Percentiles rank a stretch among this genome's conserved stretches.
Conservation (phyloP, 179 eudicot species). For the Spinacia oleracea region DNA sequence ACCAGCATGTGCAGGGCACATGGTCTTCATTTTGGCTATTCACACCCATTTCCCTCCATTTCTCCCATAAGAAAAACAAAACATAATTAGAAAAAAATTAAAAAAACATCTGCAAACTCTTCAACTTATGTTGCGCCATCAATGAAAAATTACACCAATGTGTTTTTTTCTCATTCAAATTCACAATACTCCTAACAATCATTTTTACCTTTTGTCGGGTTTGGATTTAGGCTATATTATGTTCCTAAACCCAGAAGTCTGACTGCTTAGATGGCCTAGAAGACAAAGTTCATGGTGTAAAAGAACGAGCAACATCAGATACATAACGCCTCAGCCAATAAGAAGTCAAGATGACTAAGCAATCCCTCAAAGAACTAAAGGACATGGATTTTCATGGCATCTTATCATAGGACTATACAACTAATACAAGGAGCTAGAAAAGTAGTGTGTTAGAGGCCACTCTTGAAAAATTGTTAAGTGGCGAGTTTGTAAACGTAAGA, state of each 20-base stretch:
- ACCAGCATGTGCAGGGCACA: no score
- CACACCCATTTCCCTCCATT: no score
- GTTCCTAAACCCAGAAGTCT: slow-evolving; percentile 14
- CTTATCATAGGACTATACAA: slow-evolving; percentile 26
- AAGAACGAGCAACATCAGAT: not conserved
- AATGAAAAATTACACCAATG: no score
- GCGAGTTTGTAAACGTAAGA: slow-evolving; percentile 18
- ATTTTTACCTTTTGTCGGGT: not conserved
- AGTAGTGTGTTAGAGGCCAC: slow-evolving; percentile 32
- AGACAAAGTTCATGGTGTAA: slow-evolving; percentile 3
- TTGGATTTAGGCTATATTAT: not conserved
- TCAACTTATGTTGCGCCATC: no score
- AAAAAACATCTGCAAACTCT: no score
- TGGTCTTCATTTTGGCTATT: no score
- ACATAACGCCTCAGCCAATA: slow-evolving; percentile 15
- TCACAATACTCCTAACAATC: not conserved
- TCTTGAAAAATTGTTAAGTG: slow-evolving; percentile 26
- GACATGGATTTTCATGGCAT: slow-evolving; percentile 26
- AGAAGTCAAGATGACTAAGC: slow-evolving; percentile 35
- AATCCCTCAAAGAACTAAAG: slow-evolving; percentile 30
- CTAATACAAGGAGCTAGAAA: slow-evolving; percentile 37
- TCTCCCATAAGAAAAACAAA: no score
- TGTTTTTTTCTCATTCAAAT: not conserved
- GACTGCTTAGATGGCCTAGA: slow-evolving; percentile 20
- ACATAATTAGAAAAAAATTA: no score